A percentile compares a stretch with the other conserved stretches of the same genome.
These are phyloP conservation scores for Eucalyptus globulus DNA, from an alignment of 345 rosid species.

Conservation along the genomic window DNA sequence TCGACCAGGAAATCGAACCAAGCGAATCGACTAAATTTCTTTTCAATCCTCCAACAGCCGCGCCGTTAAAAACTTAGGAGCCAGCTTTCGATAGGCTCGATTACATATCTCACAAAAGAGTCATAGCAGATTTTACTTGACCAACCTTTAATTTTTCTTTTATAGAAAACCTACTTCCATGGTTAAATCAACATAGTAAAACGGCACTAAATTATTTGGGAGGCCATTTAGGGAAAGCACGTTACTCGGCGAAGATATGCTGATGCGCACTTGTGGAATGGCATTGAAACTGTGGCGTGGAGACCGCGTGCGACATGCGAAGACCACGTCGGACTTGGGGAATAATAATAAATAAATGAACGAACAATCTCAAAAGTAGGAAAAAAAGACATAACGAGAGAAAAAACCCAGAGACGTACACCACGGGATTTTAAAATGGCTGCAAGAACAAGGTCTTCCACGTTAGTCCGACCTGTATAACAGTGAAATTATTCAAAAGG, in stretches of 20 bases:
- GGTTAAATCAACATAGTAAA: background rate
- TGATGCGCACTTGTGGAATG: background rate
- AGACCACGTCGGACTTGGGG: background rate
- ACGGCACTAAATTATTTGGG: background rate
- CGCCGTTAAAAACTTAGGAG: background rate
- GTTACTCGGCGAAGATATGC: background rate
- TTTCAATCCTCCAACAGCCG: background rate
- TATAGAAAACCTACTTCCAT: background rate
- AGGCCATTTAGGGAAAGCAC: background rate
- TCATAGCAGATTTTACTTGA: background rate
- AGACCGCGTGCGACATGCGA: background rate
- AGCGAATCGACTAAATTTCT: background rate
- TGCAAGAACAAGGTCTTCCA: slow-evolving; percentile 67
- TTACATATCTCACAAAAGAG: background rate
- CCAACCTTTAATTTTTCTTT: background rate
- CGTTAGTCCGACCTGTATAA: slow-evolving; percentile 41
- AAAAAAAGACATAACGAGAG: slow-evolving; percentile 3
- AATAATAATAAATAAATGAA: background rate
- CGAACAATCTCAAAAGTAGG: background rate
- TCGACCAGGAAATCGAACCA: background rate
- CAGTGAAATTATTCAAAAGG: background rate
- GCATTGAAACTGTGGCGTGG: background rate
- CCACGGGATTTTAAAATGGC: slow-evolving; percentile 46
- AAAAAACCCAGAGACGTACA: slow-evolving; percentile 48
- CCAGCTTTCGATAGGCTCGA: accelerated